Base-by-base conservation (phyloP, 805 yeast genomes). In the Candida stauntonica region DNA sequence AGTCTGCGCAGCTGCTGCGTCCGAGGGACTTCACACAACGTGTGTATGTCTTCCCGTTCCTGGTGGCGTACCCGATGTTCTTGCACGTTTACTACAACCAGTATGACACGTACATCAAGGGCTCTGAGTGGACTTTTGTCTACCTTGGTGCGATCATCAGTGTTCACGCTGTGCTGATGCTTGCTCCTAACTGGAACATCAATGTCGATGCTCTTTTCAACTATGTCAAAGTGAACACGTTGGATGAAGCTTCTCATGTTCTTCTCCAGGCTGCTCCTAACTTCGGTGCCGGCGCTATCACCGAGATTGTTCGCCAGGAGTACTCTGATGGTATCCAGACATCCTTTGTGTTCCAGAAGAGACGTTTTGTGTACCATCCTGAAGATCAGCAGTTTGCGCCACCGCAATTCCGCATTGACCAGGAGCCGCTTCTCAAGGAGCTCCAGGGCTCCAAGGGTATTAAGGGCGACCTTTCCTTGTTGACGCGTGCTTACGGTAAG, bases 61-160 rank as follows among this genome's bases (percentile, higher is more conserved):
- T 82, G 42, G 70, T 82, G 32, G 62, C 86, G 31, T 91, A 91
- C 58, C 95, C 96, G 5, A 55, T 73, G 15, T 86, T 85, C 59
- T 65, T 67, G 37, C 77, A 83, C 52, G 60, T 86, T 28, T 91
- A 85, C 60, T 53, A 61, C 42, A 64, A 66, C 44, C 76, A 80
- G 41, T 91, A 91, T 61, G 98, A 91, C 41, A 68, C 64, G 41
- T 86, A 86, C 58, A 83, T 91, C 54, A 83, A 74, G 31, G 96
- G 96, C 18, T 73, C 82, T 32, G 99, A 91, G 64, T 93, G 99
- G 98, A 93, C 98, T 0, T 86, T 86, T 60, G 93, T 91, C 26
- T 89, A 77, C 55, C 67, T 87, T 17, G 82, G 94, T 44, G 61
- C 88, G 5, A 69, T 89, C 36, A 60, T 82, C 26, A 77, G 96